Evolutionary conservation across 495 filamentous ascomycete species (phyloP).

Genomic region (Aspergillus sclerotioniger): DNA sequence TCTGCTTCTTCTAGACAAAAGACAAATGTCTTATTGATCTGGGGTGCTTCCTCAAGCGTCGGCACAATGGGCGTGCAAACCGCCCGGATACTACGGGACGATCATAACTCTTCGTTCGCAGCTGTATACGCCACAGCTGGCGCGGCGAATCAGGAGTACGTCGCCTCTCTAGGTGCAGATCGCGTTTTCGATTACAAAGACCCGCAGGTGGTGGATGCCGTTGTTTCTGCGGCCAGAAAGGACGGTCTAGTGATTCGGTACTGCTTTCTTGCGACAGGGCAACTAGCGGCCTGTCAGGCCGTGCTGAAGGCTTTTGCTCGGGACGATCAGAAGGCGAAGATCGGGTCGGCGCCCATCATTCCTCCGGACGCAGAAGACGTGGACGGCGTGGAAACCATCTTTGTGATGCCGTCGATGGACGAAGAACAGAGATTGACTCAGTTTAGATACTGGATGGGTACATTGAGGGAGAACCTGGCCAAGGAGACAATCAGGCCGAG

Average conservation of each 20-base stretch:
- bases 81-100: constrained; percentile 33
- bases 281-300: constrained; percentile 32
- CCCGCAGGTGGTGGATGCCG: constrained; percentile 37
- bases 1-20: constrained; percentile 17
- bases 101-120: constrained; percentile 29
- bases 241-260: constrained; percentile 39
- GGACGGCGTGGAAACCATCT: constrained; percentile 40
- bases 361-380: constrained; percentile 29
- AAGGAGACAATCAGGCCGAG: constrained; percentile 43
- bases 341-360: constrained; percentile 37
- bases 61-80: constrained; percentile 45
- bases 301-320: constrained; percentile 37
- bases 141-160: constrained; percentile 37
- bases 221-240: constrained; percentile 40
- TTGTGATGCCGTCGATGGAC: constrained; percentile 33
- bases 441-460: constrained; percentile 41
- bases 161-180: constrained; percentile 48
- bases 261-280: constrained; percentile 43
- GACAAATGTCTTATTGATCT: constrained; percentile 38
- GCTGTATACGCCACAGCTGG: constrained; percentile 51
- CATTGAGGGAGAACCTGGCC: constrained; percentile 37
- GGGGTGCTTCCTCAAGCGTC: constrained; percentile 49
- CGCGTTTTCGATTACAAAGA: constrained; percentile 51
- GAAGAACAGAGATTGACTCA: constrained; percentile 35
- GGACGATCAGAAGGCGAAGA: constrained; percentile 27